phyloP scores from a whole-genome alignment of 768 basidiomycete genomes.

The Naganishia randhawae region DNA sequence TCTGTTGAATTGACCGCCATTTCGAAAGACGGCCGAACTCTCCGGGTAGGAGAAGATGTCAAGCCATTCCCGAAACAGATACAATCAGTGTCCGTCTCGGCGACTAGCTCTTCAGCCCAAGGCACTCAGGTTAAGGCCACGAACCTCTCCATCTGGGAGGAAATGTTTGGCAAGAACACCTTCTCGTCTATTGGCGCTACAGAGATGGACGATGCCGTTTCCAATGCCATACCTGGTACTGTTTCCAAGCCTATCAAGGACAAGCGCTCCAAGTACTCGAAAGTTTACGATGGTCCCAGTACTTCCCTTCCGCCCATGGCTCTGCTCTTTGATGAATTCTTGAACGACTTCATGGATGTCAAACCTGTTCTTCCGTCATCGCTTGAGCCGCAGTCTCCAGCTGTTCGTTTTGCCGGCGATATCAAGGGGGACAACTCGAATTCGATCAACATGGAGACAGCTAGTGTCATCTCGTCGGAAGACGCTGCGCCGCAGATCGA shows the following conservation, averaged over 20 bases:
- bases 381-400: background rate
- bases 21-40: slow-evolving; percentile 40
- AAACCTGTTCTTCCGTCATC: slow-evolving; percentile 28
- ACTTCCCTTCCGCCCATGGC: slow-evolving; percentile 73
- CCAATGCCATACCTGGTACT: background rate
- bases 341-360: slow-evolving; percentile 53
- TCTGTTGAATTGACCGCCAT: slow-evolving; percentile 38
- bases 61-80: slow-evolving; percentile 25
- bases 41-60: slow-evolving; percentile 46
- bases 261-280: slow-evolving; percentile 53
- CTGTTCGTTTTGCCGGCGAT: slow-evolving; percentile 20
- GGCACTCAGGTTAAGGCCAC: slow-evolving; percentile 52
- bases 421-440: slow-evolving; percentile 30
- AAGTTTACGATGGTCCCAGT: slow-evolving; percentile 65
- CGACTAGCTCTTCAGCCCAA: slow-evolving; percentile 39
- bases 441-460: slow-evolving; percentile 33
- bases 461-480: slow-evolving; percentile 21
- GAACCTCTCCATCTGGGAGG: slow-evolving; percentile 68
- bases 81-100: background rate
- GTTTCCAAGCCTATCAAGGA: slow-evolving; percentile 32
- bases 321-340: slow-evolving; percentile 64
- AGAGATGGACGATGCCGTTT: slow-evolving; percentile 33
- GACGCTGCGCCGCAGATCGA: slow-evolving; percentile 12
- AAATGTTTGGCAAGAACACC: slow-evolving; percentile 80
- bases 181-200: slow-evolving; percentile 52